These are phyloP conservation scores for Thalassiosira sp. DNA, from an alignment of 352 stramenopile genomes.

Conservation along the genomic window DNA sequence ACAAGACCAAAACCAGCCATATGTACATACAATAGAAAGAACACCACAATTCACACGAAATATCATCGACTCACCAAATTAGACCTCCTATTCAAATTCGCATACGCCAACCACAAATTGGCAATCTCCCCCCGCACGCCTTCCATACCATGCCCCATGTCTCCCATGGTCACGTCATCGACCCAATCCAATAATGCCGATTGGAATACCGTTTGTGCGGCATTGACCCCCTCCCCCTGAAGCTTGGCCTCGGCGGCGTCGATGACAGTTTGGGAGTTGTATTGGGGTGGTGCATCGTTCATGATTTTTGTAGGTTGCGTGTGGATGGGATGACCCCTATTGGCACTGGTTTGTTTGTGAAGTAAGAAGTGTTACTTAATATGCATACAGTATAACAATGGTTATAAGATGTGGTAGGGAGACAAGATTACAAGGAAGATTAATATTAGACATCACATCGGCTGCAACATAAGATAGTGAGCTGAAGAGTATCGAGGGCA, in stretches of 20 bases:
- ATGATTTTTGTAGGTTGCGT: neutral
- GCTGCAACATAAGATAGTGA: too few relatives aligned
- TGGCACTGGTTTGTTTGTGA: neutral
- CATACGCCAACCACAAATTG: conserved; percentile 79
- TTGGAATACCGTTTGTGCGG: conserved; percentile 76
- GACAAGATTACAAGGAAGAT: neutral
- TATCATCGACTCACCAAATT: conserved; percentile 59
- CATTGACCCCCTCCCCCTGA: conserved; percentile 43
- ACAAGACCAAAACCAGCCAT: too few relatives aligned
- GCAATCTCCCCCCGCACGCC: conserved; percentile 61
- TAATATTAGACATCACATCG: too few relatives aligned
- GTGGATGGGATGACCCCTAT: neutral
- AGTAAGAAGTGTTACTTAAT: neutral
- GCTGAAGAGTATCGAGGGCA: too few relatives aligned
- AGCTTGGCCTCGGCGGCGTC: conserved; percentile 65
- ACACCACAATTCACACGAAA: neutral
- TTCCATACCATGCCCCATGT: conserved; percentile 22
- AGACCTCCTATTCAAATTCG: conserved; percentile 59
- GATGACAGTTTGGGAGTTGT: conserved; percentile 58
- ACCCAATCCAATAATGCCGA: conserved; percentile 80
- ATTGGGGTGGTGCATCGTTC: conserved; percentile 10
- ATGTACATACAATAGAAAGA: conserved; percentile 12
- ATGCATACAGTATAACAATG: neutral
- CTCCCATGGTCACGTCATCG: conserved; percentile 69
- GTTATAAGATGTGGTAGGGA: neutral